Conservation (phyloP, 768 basidiomycete genomes). For the Suillus lakei region DNA sequence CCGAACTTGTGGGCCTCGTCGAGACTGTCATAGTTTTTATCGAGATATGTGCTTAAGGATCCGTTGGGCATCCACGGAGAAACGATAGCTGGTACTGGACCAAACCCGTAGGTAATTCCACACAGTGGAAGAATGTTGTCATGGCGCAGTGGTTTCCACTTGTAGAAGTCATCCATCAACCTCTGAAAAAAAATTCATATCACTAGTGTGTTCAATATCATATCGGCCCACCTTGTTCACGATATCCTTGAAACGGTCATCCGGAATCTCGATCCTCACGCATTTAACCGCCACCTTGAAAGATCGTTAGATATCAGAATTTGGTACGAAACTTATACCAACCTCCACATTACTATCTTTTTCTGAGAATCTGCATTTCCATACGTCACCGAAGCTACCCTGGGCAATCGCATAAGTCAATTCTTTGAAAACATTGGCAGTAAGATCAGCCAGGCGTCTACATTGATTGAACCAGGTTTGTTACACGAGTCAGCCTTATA, state of each 20-base stretch:
- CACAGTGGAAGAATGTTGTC: slow-evolving; percentile 43
- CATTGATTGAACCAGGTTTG: not conserved
- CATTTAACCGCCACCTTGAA: slow-evolving; percentile 32
- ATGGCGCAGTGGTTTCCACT: slow-evolving; percentile 33
- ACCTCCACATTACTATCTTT: slow-evolving; percentile 25
- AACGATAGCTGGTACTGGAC: slow-evolving; percentile 23
- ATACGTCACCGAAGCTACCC: slow-evolving; percentile 28
- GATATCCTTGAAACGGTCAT: slow-evolving; percentile 5
- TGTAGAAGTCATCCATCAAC: not conserved
- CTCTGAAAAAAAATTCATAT: not conserved
- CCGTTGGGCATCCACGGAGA: slow-evolving; percentile 24
- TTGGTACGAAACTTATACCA: not conserved
- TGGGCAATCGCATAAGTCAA: slow-evolving; percentile 27
- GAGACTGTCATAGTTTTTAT: slow-evolving; percentile 4
- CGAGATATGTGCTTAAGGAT: slow-evolving; percentile 20
- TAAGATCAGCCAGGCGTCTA: slow-evolving; percentile 16
- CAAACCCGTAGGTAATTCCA: slow-evolving; percentile 37
- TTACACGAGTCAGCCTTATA: not conserved
- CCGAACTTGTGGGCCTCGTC: not conserved
- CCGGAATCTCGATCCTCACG: slow-evolving; percentile 24
- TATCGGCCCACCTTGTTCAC: slow-evolving; percentile 18
- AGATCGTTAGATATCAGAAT: not conserved
- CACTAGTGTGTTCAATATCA: not conserved
- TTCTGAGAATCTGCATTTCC: slow-evolving; percentile 27
- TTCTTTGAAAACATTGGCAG: slow-evolving; percentile 16